phyloP scores from a whole-genome alignment of 495 filamentous ascomycete species.

The Astrocystis sublimbata region DNA sequence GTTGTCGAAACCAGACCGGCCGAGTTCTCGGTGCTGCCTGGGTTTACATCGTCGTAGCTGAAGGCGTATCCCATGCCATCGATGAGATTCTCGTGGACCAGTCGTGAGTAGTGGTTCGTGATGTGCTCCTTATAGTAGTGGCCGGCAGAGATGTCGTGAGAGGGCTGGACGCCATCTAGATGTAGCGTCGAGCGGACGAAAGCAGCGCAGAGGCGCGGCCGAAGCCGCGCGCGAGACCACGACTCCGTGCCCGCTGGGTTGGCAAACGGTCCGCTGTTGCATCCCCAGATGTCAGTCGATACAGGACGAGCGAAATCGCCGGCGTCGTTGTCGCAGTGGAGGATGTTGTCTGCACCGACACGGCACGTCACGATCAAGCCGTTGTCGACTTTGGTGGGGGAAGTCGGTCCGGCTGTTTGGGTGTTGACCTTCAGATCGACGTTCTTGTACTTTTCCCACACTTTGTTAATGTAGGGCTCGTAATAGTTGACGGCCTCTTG shows the following conservation, averaged over 20 bases:
- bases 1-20: constrained; percentile 48
- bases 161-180: constrained; percentile 32
- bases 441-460: constrained; percentile 36
- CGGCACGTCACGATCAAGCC: constrained; percentile 14
- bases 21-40: constrained; percentile 48
- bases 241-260: constrained; percentile 22
- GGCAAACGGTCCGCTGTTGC: constrained; percentile 60
- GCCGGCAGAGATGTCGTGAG: constrained; percentile 31
- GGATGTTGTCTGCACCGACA: constrained; percentile 19
- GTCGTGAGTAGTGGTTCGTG: constrained; percentile 47
- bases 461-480: constrained; percentile 34
- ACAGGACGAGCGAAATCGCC: constrained; percentile 38
- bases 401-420: constrained; percentile 27
- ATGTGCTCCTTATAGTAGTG: constrained; percentile 50
- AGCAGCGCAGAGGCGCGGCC: constrained; percentile 43
- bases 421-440: constrained; percentile 36
- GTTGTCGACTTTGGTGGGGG: constrained; percentile 28
- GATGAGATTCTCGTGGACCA: constrained; percentile 40
- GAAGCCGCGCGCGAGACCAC: constrained; percentile 32
- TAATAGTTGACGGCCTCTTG: constrained; percentile 34
- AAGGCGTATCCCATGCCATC: constrained; percentile 46
- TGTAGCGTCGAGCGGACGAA: constrained; percentile 40
- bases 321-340: constrained; percentile 36
- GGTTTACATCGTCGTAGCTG: constrained; percentile 46
- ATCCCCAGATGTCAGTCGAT: constrained; percentile 59